A percentile compares a stretch with the other conserved stretches of the same genome.
These are phyloP conservation scores for Silene latifolia DNA, from an alignment of 148 eudicot genomes.

Conservation along the genomic window DNA sequence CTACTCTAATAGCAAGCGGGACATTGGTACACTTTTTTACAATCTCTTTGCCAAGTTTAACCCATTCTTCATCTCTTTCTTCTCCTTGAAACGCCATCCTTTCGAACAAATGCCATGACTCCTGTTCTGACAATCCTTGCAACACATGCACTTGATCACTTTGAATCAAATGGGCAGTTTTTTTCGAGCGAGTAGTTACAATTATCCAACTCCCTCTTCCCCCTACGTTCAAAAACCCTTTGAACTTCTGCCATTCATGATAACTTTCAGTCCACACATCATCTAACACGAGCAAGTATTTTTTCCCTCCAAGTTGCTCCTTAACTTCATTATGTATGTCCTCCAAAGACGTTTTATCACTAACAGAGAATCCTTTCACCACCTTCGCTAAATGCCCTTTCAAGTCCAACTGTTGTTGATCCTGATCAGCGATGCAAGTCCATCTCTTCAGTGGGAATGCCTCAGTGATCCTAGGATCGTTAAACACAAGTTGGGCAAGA, in stretches of 20 bases:
- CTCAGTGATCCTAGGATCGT: conserved; percentile 18
- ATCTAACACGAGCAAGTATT: neutral
- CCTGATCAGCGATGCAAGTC: conserved; percentile 25
- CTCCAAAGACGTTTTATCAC: neutral
- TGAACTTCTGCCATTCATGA: neutral
- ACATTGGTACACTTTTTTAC: conserved; percentile 19
- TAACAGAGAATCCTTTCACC: neutral
- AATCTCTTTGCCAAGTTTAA: conserved; percentile 19
- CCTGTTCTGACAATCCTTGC: neutral
- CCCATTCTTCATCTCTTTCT: neutral
- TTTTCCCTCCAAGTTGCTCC: neutral
- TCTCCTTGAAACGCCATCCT: neutral
- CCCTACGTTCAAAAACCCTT: conserved; percentile 6
- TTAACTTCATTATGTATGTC: conserved; percentile 1
- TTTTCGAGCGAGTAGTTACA: conserved; percentile 1
- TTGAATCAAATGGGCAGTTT: neutral
- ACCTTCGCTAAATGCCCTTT: neutral
- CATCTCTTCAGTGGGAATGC: conserved; percentile 19
- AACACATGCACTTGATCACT: neutral
- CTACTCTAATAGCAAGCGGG: conserved; percentile 21
- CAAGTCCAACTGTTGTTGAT: neutral
- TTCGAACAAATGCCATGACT: conserved; percentile 2
- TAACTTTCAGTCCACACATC: conserved; percentile 5
- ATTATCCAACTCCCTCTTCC: conserved; percentile 9
- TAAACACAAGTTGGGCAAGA: conserved; percentile 28